Conservation (phyloP, 331 rosid genomes). For the Acacia pycnantha region DNA sequence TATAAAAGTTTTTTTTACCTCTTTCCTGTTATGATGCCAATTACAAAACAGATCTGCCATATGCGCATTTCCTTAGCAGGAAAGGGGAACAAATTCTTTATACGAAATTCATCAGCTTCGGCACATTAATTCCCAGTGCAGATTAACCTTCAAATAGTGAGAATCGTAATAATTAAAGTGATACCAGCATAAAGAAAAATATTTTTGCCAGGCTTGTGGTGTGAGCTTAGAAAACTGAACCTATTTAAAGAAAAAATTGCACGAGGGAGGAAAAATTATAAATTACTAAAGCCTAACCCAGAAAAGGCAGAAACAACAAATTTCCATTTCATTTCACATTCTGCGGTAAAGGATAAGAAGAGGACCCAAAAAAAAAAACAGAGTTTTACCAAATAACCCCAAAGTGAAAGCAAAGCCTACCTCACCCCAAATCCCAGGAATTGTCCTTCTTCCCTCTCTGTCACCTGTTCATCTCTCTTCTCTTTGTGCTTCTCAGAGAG, state of each 20-base stretch:
- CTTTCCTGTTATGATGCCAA: too few species aligned
- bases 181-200: not conserved
- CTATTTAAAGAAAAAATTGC: not conserved
- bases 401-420: not conserved
- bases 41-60: not conserved
- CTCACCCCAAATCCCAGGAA: slow-evolving; percentile 25
- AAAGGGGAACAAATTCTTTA: not conserved
- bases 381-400: slow-evolving; percentile 14
- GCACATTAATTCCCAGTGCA: not conserved
- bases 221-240: not conserved
- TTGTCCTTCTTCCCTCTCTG: not conserved
- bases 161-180: not conserved
- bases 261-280: not conserved
- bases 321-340: not conserved
- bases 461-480: not conserved
- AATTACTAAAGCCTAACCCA: not conserved
- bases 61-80: not conserved
- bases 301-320: slow-evolving; percentile 4
- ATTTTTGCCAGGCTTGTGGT: not conserved
- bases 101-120: not conserved
- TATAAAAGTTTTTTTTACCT: too few species aligned
- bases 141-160: not conserved
- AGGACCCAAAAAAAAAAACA: not conserved
- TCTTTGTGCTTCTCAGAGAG: not conserved
- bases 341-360: not conserved